phyloP scores from a whole-genome alignment of 441 rosid species.

The Populus hybrid region DNA sequence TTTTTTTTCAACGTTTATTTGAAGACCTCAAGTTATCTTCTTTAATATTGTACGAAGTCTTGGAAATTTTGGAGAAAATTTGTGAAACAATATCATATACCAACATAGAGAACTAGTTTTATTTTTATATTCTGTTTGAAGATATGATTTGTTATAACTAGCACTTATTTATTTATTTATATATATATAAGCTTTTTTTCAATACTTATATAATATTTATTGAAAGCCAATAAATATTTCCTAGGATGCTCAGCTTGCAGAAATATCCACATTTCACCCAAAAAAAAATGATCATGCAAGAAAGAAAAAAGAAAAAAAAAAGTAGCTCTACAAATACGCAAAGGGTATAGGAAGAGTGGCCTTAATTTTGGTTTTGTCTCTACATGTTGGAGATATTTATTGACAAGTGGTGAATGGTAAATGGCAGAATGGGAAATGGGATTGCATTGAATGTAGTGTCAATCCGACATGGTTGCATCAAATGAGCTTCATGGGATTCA shows the following conservation, averaged over 20 bases:
- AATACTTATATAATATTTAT: too few relatives aligned
- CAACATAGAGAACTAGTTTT: too few relatives aligned
- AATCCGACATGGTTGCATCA: conserved; percentile 23
- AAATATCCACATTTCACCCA: neutral
- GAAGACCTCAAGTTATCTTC: too few relatives aligned
- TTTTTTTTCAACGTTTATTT: too few relatives aligned
- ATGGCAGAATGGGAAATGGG: neutral
- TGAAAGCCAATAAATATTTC: neutral
- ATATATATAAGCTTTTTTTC: too few relatives aligned
- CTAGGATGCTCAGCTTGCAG: neutral
- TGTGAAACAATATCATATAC: too few relatives aligned
- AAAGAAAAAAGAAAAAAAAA: neutral
- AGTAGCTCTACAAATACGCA: neutral
- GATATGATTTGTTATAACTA: too few relatives aligned
- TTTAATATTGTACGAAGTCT: too few relatives aligned
- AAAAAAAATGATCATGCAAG: neutral
- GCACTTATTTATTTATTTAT: too few relatives aligned
- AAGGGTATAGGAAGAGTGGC: neutral
- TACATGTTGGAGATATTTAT: neutral
- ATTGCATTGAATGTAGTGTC: neutral
- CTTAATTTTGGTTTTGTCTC: neutral
- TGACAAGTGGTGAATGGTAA: conserved; percentile 2
- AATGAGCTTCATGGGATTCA: conserved; percentile 25
- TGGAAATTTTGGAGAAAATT: too few relatives aligned
- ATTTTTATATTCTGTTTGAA: too few relatives aligned